These are phyloP conservation scores for Annulohypoxylon nitens DNA, from an alignment of 495 filamentous ascomycete species.

Conservation along the genomic window DNA sequence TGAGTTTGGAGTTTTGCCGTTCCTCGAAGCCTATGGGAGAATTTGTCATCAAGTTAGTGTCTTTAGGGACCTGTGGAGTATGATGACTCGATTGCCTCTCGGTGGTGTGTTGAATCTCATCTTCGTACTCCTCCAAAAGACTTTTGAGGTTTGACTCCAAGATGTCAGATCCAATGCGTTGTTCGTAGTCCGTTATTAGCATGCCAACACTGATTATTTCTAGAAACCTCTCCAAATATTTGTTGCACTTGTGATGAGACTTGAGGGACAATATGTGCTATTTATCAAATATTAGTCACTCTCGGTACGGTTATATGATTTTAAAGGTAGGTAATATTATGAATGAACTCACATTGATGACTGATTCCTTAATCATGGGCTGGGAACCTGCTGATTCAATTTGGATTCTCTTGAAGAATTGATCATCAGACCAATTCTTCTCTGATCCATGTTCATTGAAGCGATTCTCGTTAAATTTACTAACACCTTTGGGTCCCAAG, in stretches of 20 bases:
- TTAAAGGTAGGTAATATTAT: too few species aligned
- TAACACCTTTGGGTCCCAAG: background rate
- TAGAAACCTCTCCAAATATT: background rate
- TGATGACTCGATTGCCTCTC: too few species aligned
- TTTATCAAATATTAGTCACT: background rate
- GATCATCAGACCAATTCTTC: background rate
- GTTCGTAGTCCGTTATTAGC: background rate
- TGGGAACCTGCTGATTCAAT: too few species aligned
- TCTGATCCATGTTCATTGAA: background rate
- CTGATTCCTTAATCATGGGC: too few species aligned
- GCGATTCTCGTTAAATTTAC: background rate
- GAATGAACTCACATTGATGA: too few species aligned
- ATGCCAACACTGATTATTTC: background rate
- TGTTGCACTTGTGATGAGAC: background rate
- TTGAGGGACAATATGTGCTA: background rate
- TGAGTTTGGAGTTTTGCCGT: too few species aligned
- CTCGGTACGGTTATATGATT: too few species aligned
- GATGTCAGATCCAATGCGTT: background rate
- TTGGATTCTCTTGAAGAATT: background rate
- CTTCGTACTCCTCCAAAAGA: background rate
- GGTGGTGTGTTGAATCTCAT: background rate
- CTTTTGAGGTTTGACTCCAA: background rate
- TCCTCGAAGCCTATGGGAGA: too few species aligned
- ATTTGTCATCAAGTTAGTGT: too few species aligned
- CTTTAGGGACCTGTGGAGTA: too few species aligned